Evolutionary conservation across 495 filamentous ascomycete species (phyloP), one percentile per base, ranked within the genome.

Genomic region (Usnea hakonensis): DNA sequence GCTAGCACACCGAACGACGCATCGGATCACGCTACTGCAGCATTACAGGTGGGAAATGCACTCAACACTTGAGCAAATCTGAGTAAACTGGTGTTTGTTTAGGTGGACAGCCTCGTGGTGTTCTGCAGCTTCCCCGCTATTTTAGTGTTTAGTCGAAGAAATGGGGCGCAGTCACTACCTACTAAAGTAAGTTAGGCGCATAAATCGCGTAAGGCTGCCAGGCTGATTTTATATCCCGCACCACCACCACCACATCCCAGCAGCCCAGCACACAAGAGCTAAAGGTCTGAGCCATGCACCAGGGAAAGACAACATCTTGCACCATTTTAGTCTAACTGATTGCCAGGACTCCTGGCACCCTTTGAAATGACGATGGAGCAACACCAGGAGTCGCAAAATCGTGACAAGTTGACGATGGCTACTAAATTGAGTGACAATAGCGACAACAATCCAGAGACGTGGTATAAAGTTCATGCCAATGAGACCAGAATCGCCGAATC

Each of bases 221-320:
- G 55, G 55, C 55, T 57, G 35, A 37, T 30, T 57, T 16, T 37
- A 23, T 57, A 30, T 48, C 41, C 6, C 41, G 38, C 57, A 60
- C 32, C 54, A 56, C 8, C 33, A 40, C 16, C 0, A 23, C 30
- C n/a, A n/a, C n/a, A n/a, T n/a, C n/a, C n/a, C n/a, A n/a, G n/a
- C n/a, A n/a, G n/a, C n/a, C n/a, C n/a, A 16, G 11, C 2, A 16
- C 2, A 28, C 46, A 50, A 26, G 9, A 30, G 16, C 1, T 11
- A 19, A n/a, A 1, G 2, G 0, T 2, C 6, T 52, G 26, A 52
- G 28, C 48, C 48, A 32, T 52, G 48, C 0, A n/a, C n/a, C 26
- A 19, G 3, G 7, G 16, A 50, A 4, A 28, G 1, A 30, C 3
- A 5, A 6, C 26, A 26, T 17, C 23, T 28, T 30, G 13, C 13